A percentile compares a stretch with the other conserved stretches of the same genome.
Conservation (phyloP, 1,284 basidiomycete species). For the Papiliotrema fonsecae region DNA sequence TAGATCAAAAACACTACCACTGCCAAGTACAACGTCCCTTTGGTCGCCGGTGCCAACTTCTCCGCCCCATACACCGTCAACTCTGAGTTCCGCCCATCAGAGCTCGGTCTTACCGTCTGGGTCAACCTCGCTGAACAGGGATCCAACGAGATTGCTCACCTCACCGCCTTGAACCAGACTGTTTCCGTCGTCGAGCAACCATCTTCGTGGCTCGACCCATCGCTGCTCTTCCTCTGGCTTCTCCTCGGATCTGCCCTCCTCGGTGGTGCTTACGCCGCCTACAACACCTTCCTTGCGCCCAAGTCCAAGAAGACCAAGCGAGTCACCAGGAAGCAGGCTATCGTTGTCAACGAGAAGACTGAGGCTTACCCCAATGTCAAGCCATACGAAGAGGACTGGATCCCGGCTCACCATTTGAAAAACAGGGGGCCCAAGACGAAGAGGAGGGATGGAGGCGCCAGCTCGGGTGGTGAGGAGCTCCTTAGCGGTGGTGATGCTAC, state of each 20-base stretch:
- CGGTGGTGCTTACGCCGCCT: constrained; percentile 64
- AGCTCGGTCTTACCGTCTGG: constrained; percentile 73
- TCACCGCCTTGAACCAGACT: constrained; percentile 71
- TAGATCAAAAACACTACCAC: constrained; percentile 56
- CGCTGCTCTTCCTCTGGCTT: constrained; percentile 70
- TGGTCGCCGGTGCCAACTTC: constrained; percentile 62
- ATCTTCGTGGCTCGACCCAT: constrained; percentile 70
- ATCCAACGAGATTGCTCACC: constrained; percentile 50
- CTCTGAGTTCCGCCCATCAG: constrained; percentile 72
- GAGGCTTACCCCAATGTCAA: constrained; percentile 62
- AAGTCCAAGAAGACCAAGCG: constrained; percentile 16
- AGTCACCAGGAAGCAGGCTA: constrained; percentile 9
- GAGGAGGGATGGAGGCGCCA: constrained; percentile 34
- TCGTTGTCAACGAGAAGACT: constrained; percentile 58
- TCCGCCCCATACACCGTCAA: constrained; percentile 70
- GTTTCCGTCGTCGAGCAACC: constrained; percentile 78
- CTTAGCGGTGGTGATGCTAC: constrained; percentile 34
- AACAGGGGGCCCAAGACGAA: constrained; percentile 52
- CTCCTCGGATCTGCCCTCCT: constrained; percentile 63
- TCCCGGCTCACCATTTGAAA: constrained; percentile 77
- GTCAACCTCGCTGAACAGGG: constrained; percentile 58
- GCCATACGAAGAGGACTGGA: constrained; percentile 87
- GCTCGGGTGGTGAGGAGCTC: constrained; percentile 30
- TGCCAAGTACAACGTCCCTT: constrained; percentile 57
- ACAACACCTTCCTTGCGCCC: constrained; percentile 61